Evolutionary conservation across 345 rosid genomes (phyloP).

Genomic region (Sonneratia caseolaris): DNA sequence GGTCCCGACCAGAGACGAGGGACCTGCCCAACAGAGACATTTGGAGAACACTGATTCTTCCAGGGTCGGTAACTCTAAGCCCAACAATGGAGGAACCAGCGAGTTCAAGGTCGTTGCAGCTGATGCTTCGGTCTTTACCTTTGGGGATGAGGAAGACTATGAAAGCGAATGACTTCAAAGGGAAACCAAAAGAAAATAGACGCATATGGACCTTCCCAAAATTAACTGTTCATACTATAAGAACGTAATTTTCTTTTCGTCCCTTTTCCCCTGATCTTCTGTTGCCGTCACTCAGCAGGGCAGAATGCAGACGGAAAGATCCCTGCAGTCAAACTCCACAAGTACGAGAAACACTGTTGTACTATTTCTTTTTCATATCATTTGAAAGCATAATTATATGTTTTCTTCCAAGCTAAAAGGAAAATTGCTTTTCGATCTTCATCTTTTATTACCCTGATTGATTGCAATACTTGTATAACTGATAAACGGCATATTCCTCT

Average conservation of each 20-base stretch:
- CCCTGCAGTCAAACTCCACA: background rate
- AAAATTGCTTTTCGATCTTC: too few species aligned
- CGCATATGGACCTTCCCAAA: background rate
- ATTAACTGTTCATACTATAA: background rate
- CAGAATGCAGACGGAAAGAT: background rate
- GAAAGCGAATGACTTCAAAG: constrained; percentile 44
- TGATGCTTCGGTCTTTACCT: constrained; percentile 76
- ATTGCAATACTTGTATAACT: too few species aligned
- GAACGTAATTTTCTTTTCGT: too few species aligned
- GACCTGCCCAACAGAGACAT: constrained; percentile 7
- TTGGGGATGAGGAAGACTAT: constrained; percentile 80
- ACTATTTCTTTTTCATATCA: background rate
- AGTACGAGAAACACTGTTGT: background rate
- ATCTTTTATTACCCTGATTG: too few species aligned
- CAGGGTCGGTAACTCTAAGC: background rate
- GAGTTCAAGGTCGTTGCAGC: constrained; percentile 80
- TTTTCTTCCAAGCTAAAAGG: too few species aligned
- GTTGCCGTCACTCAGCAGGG: too few species aligned
- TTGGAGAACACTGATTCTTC: background rate
- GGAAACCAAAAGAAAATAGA: background rate
- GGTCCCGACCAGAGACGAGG: background rate
- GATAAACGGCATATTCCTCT: too few species aligned
- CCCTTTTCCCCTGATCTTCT: too few species aligned
- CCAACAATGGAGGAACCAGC: constrained; percentile 11
- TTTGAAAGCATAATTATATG: too few species aligned